phyloP scores from a whole-genome alignment of 2,329 filamentous ascomycete species.

The Moelleriella libera region DNA sequence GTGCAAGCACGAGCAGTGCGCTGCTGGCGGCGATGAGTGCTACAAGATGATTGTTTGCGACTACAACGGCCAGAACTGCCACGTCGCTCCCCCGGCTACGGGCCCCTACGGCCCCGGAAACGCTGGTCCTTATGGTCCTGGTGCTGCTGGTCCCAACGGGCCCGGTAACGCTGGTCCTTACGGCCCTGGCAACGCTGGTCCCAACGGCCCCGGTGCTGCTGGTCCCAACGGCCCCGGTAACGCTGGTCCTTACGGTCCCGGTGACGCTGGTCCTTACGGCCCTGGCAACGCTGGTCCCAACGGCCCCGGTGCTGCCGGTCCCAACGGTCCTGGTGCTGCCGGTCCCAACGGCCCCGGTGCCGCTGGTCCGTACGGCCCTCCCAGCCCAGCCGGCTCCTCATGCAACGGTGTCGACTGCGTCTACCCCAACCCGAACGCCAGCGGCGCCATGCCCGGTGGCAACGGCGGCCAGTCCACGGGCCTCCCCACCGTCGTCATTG shows the following conservation, averaged over 20 bases:
- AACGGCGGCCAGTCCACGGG: not conserved
- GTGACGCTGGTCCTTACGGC: not conserved
- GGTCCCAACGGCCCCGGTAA: constrained; percentile 1
- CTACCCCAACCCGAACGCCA: constrained; percentile 1
- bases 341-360: not conserved
- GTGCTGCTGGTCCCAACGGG: not conserved
- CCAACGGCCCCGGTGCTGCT: not conserved
- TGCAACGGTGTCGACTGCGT: constrained; percentile 2
- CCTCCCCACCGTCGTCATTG: constrained; percentile 4
- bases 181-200: not conserved
- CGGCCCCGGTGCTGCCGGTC: not conserved
- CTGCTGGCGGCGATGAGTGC: constrained; percentile 14
- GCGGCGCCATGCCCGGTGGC: not conserved
- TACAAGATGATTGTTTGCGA: constrained; percentile 14
- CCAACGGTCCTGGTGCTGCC: not conserved
- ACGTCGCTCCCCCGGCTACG: constrained; percentile 4
- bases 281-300: not conserved
- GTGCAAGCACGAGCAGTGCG: constrained; percentile 16
- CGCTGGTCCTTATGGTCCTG: not conserved
- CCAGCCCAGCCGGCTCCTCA: not conserved
- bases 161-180: not conserved
- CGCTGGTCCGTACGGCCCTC: constrained; percentile 1
- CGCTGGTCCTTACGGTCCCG: not conserved
- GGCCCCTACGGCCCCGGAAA: constrained; percentile 1
- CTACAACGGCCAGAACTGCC: constrained; percentile 7